Evolutionary conservation across 768 basidiomycete genomes (phyloP), one percentile per base, ranked within the genome.

Genomic region (Tephrocybe sp.): DNA sequence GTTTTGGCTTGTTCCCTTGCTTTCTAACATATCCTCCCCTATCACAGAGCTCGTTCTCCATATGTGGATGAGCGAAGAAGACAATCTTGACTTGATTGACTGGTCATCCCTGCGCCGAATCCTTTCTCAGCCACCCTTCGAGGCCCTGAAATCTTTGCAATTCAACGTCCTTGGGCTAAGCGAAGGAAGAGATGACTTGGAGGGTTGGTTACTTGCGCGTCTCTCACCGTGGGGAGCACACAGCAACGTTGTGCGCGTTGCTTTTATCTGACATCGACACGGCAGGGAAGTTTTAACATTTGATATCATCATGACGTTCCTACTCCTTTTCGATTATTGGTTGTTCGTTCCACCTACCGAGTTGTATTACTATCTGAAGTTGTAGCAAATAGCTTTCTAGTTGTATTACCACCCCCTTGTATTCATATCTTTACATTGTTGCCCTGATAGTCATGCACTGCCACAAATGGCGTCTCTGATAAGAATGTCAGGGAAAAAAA

Each of bases 61-160:
- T 41, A 53, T 72, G 8, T 72, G 70, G 69, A 51, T 73, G 36
- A 68, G 67, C 24, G 54, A 59, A 15, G 67, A 71, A 52, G 35
- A 37, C 13, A 66, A 72, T 47, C 60, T 72, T 11, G 63, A 69
- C 42, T 32, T 54, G 32, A 53, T 71, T 31, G 58, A 69, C 40
- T 72, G 72, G 70, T 11, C 36, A 13, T 52, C 44, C n/a, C 43
- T 71, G 32, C 59, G 49, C 19, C 19, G 22, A 0, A 41, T 66
- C 11, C 56, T 73, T 11, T 22, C 11, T 15, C 37, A 45, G 9
- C 51, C 56, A 12, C 30, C 37, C 13, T 52, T 59, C 22, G 21
- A 47, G 1, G 46, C 47, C 28, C 42, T 68, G 11, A 42, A 51
- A 12, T 44, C 40, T 19, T 36, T 70, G 11, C 48, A 51, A 19